phyloP scores from a whole-genome alignment of 2,329 filamentous ascomycete species.

The Nothophoma quercina region DNA sequence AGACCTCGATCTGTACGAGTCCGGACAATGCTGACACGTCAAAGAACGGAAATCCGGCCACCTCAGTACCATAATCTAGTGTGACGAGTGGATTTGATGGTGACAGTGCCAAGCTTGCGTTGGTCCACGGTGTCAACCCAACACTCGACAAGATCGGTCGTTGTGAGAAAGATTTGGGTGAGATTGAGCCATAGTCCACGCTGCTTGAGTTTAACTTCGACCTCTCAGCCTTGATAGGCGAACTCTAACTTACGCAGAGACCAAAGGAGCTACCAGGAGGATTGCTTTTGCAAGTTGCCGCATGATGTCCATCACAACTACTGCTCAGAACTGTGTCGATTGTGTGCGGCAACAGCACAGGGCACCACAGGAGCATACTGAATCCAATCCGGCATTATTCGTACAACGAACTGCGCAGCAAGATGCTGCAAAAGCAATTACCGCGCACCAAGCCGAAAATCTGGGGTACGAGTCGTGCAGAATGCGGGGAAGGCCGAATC shows the following conservation, averaged over 20 bases:
- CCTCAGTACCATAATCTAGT: slow-evolving; percentile 27
- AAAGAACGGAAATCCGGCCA: slow-evolving; percentile 27
- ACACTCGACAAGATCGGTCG: background rate
- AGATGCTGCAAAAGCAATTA: background rate
- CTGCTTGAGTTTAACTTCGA: too few relatives aligned
- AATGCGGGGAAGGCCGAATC: slow-evolving; percentile 2
- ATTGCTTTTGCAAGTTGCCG: background rate
- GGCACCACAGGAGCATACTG: background rate
- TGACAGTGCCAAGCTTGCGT: slow-evolving; percentile 7
- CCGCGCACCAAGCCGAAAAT: background rate
- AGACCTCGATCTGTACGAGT: slow-evolving; percentile 15
- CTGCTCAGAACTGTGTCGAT: background rate
- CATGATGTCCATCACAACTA: background rate
- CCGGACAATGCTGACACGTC: background rate
- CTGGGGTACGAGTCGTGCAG: slow-evolving; percentile 1
- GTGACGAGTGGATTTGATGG: slow-evolving; percentile 9
- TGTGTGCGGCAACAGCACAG: background rate
- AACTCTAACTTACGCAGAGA: background rate
- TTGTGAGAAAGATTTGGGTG: background rate
- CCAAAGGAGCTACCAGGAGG: background rate
- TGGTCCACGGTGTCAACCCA: background rate
- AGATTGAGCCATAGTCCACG: background rate
- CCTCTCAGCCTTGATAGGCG: too few relatives aligned
- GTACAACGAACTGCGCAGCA: too few relatives aligned
- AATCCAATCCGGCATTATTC: background rate